Percentiles rank a stretch among this genome's conserved stretches.
Evolutionary conservation across 2,329 filamentous ascomycete genomes (phyloP).

Genomic region (Knufia fluminis): DNA sequence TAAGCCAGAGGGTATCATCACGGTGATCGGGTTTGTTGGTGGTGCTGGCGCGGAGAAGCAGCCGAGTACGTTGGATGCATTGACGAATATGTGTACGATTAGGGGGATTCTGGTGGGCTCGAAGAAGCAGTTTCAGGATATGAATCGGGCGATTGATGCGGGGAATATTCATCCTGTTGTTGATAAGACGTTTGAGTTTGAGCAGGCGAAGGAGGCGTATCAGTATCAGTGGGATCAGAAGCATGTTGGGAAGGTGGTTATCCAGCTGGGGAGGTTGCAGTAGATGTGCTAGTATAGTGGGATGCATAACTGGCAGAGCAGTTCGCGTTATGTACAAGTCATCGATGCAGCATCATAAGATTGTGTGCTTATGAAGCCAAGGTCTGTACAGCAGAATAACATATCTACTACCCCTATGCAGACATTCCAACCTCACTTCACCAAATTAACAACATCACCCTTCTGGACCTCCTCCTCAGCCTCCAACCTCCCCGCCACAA

Average conservation of each 20-base stretch:
- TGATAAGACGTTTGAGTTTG: constrained; percentile 48
- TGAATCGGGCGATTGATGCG: constrained; percentile 50
- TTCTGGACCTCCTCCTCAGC: too few relatives aligned
- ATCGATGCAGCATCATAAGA: too few relatives aligned
- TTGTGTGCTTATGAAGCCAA: too few relatives aligned
- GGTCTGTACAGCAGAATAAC: too few relatives aligned
- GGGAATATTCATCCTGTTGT: constrained; percentile 52
- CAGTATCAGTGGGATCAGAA: constrained; percentile 46
- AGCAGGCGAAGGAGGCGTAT: constrained; percentile 45
- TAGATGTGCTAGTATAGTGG: neutral
- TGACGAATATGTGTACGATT: constrained; percentile 45
- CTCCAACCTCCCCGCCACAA: too few relatives aligned
- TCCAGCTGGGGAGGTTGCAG: constrained; percentile 3
- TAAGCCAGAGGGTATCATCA: constrained; percentile 41
- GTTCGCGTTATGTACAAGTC: too few relatives aligned
- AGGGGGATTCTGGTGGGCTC: constrained; percentile 50
- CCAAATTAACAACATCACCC: too few relatives aligned
- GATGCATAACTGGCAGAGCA: too few relatives aligned
- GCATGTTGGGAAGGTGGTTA: constrained; percentile 46
- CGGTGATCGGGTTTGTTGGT: constrained; percentile 46
- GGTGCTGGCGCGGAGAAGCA: constrained; percentile 31
- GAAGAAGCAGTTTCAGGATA: constrained; percentile 48
- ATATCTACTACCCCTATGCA: too few relatives aligned
- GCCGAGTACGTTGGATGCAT: constrained; percentile 44
- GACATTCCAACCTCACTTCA: too few relatives aligned